Conservation (phyloP, 225 moss, liverwort and hornwort species). For the Physcomitrium patens region DNA sequence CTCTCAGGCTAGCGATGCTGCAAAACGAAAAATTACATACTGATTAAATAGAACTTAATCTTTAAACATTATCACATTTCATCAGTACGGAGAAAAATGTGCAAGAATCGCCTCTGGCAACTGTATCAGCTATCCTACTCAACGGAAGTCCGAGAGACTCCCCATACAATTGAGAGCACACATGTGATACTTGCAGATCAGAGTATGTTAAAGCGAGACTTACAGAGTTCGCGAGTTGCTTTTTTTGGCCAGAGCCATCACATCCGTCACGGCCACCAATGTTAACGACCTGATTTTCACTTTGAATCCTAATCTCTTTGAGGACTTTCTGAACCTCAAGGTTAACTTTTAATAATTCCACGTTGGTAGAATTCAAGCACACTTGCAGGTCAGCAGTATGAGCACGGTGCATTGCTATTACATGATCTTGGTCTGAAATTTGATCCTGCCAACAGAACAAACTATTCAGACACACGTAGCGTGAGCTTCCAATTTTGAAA, state of each 20-base stretch:
- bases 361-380: constrained; percentile 45
- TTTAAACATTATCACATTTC: neutral
- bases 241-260: constrained; percentile 15
- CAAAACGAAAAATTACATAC: too few species aligned
- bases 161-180: too few species aligned
- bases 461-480: constrained; percentile 11
- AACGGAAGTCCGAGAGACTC: too few species aligned
- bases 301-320: constrained; percentile 50
- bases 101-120: neutral
- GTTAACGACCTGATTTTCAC: constrained; percentile 30
- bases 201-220: neutral
- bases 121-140: neutral
- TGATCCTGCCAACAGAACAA: constrained; percentile 35
- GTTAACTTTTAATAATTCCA: constrained; percentile 45
- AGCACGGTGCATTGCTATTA: constrained; percentile 53
- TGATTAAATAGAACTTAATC: too few species aligned
- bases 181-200: too few species aligned
- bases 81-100: neutral
- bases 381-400: constrained; percentile 58
- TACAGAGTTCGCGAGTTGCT: constrained; percentile 23
- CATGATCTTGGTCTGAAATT: constrained; percentile 55
- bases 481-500: neutral
- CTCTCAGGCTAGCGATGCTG: neutral
- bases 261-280: constrained; percentile 30
- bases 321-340: constrained; percentile 59